Conservation (phyloP, 2,329 filamentous ascomycete genomes). For the Thelonectria discophora region DNA sequence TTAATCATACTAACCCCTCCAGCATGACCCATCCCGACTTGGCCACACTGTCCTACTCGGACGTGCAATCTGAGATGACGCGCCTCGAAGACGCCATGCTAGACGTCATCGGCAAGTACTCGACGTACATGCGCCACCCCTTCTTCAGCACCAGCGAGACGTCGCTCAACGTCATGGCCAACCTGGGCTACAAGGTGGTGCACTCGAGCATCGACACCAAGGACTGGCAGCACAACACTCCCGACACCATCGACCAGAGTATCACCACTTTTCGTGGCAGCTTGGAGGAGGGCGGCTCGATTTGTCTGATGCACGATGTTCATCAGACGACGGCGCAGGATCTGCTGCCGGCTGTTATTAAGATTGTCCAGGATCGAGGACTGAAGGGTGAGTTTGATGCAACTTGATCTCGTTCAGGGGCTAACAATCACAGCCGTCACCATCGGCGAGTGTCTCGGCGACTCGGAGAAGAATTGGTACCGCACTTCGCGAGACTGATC, state of each 20-base stretch:
- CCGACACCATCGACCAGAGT: conserved; percentile 54
- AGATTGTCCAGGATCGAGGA: conserved; percentile 9
- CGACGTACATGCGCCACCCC: conserved; percentile 50
- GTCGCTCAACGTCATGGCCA: conserved; percentile 41
- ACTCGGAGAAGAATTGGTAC: conserved; percentile 23
- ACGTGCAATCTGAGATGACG: conserved; percentile 29
- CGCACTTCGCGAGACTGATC: conserved; percentile 2
- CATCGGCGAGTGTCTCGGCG: conserved; percentile 27
- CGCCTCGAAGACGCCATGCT: conserved; percentile 42
- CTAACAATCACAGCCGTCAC: conserved; percentile 21
- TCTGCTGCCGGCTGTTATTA: conserved; percentile 38
- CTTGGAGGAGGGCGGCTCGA: conserved; percentile 46
- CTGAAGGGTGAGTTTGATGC: conserved; percentile 13
- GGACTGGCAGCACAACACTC: conserved; percentile 60
- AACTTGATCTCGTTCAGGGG: background rate
- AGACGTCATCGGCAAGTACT: conserved; percentile 42
- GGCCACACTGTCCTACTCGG: conserved; percentile 34
- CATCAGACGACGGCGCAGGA: conserved; percentile 52
- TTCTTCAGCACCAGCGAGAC: conserved; percentile 48
- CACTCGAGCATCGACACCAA: conserved; percentile 65
- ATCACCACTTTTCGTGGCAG: conserved; percentile 42
- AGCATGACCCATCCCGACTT: conserved; percentile 47
- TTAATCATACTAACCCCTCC: conserved; percentile 26
- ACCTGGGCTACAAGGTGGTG: conserved; percentile 59
- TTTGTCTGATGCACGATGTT: conserved; percentile 60